phyloP scores from a whole-genome alignment of 352 stramenopile genomes.

The Phytophthora vignae region DNA sequence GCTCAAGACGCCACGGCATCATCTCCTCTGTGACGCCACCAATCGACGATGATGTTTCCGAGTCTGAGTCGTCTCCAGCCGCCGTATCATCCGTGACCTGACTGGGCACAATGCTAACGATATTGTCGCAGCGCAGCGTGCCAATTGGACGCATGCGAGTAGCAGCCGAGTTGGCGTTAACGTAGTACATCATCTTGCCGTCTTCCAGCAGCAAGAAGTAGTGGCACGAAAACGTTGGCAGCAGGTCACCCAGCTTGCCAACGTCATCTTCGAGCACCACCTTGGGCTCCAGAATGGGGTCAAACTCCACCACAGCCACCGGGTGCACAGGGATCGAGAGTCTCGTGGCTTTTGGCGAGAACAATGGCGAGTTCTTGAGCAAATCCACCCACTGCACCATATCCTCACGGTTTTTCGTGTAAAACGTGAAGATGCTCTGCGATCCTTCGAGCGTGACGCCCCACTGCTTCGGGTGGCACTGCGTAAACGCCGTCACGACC shows the following conservation, averaged over 20 bases:
- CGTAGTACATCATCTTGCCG: constrained; percentile 86
- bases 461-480: constrained; percentile 90
- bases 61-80: constrained; percentile 10
- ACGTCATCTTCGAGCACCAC: constrained; percentile 75
- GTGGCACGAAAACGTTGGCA: constrained; percentile 69
- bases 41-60: constrained; percentile 23
- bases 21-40: constrained; percentile 50
- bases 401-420: constrained; percentile 77
- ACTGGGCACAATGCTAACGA: constrained; percentile 83
- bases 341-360: constrained; percentile 56
- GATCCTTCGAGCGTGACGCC: constrained; percentile 85
- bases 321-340: constrained; percentile 86
- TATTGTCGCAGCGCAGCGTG: constrained; percentile 81
- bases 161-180: constrained; percentile 57
- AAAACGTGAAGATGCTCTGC: constrained; percentile 88
- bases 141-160: constrained; percentile 77
- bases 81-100: constrained; percentile 53
- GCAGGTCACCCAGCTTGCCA: constrained; percentile 80
- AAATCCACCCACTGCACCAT: constrained; percentile 89
- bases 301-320: constrained; percentile 80
- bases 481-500: constrained; percentile 78
- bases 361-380: constrained; percentile 89
- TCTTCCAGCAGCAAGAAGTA: constrained; percentile 84
- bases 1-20: constrained; percentile 81
- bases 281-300: constrained; percentile 70